Evolutionary conservation across 2,329 filamentous ascomycete species (phyloP).

Genomic region (Dothideomycetes sp.): DNA sequence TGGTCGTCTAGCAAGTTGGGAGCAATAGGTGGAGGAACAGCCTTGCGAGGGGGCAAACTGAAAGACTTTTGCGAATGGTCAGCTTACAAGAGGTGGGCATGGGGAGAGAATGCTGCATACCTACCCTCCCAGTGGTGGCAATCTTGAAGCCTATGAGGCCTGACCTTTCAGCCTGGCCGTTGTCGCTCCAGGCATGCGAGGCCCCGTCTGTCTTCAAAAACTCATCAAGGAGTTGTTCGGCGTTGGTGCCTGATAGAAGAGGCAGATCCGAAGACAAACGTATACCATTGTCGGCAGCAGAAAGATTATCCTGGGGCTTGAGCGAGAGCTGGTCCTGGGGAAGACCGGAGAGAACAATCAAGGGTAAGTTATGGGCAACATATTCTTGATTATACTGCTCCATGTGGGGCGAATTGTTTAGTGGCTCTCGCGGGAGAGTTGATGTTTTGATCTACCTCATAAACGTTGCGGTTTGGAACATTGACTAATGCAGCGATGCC

Average conservation of each 20-base stretch:
- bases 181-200: constrained; percentile 54
- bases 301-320: not conserved
- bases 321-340: not conserved
- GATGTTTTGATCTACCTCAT: not conserved
- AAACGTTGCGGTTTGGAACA: too few relatives aligned
- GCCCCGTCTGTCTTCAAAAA: constrained; percentile 57
- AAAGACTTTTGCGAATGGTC: constrained; percentile 32
- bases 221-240: constrained; percentile 52
- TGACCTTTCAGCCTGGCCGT: constrained; percentile 36
- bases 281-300: constrained; percentile 36
- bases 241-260: constrained; percentile 52
- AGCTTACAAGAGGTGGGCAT: constrained; percentile 6
- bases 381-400: constrained; percentile 71
- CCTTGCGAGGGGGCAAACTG: constrained; percentile 51
- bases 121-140: constrained; percentile 69
- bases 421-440: not conserved
- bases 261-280: constrained; percentile 62
- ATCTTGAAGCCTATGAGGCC: constrained; percentile 52
- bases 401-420: constrained; percentile 39
- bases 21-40: constrained; percentile 44
- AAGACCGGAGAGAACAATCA: constrained; percentile 73
- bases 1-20: constrained; percentile 41
- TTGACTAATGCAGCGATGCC: too few relatives aligned
- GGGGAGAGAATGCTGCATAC: constrained; percentile 30
- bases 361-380: constrained; percentile 75